These are phyloP conservation scores for Apophysomyces sp. DNA, from an alignment of 371 early-diverging fungal species.

Conservation along the genomic window DNA sequence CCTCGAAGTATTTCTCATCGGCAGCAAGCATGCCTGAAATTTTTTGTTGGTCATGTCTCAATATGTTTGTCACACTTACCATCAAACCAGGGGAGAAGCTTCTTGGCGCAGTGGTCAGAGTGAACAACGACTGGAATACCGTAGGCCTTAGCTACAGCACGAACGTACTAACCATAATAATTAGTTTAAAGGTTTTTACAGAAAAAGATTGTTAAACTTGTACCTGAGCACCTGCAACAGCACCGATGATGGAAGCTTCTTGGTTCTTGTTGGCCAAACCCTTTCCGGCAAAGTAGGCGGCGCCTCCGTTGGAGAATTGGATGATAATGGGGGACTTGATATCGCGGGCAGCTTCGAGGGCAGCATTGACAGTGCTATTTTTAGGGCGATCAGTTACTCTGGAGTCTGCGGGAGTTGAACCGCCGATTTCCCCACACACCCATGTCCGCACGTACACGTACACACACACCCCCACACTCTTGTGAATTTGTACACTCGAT, in stretches of 20 bases:
- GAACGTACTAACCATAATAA: slow-evolving; percentile 55
- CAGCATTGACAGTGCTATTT: slow-evolving; percentile 81
- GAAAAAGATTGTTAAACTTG: background rate
- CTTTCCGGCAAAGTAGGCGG: slow-evolving; percentile 90
- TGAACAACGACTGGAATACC: slow-evolving; percentile 89
- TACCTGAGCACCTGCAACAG: slow-evolving; percentile 86
- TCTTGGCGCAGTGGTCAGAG: slow-evolving; percentile 95
- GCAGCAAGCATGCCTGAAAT: slow-evolving; percentile 74
- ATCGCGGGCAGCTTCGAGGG: slow-evolving; percentile 90
- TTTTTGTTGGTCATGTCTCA: background rate
- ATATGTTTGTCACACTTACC: slow-evolving; percentile 28
- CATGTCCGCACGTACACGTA: background rate
- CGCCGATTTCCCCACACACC: background rate
- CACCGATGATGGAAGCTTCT: slow-evolving; percentile 84
- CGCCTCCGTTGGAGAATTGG: slow-evolving; percentile 92
- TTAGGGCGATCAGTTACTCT: background rate
- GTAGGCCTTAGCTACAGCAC: slow-evolving; percentile 84
- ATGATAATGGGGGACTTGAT: slow-evolving; percentile 89
- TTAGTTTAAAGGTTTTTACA: background rate
- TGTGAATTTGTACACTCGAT: background rate
- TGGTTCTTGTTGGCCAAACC: slow-evolving; percentile 87
- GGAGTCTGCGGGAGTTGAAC: background rate
- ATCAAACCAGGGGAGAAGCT: slow-evolving; percentile 94
- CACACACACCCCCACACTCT: background rate
- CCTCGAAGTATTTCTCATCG: slow-evolving; percentile 89